Conservation (phyloP, 768 basidiomycete genomes). For the Coprinopsis marcescibilis region DNA sequence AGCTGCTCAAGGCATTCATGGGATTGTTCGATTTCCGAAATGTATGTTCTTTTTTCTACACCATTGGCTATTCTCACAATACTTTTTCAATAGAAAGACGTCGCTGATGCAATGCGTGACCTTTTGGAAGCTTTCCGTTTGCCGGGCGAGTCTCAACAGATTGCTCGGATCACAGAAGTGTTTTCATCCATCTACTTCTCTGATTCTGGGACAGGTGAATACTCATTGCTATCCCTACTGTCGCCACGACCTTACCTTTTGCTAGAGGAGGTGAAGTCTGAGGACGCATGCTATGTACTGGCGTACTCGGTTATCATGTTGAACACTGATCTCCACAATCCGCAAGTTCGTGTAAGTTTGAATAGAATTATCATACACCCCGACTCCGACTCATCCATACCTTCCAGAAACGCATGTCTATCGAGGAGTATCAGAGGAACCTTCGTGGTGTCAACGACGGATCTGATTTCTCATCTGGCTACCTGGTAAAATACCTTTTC, state of each 20-base stretch:
- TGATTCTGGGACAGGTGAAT: constrained; percentile 76
- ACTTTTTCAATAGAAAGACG: constrained; percentile 60
- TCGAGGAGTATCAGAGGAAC: constrained; percentile 92
- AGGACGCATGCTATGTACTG: constrained; percentile 92
- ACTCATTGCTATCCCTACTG: constrained; percentile 17
- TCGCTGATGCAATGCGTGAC: constrained; percentile 95
- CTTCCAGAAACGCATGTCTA: constrained; percentile 91
- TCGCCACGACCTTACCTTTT: constrained; percentile 3
- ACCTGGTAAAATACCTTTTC: constrained; percentile 50
- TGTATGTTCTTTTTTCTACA: constrained; percentile 37
- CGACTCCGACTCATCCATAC: constrained; percentile 6
- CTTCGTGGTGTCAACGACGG: constrained; percentile 89
- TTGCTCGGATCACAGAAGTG: constrained; percentile 87
- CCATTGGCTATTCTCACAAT: constrained; percentile 3
- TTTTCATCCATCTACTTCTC: constrained; percentile 93
- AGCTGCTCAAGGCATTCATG: constrained; percentile 83
- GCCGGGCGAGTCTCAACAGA: constrained; percentile 94
- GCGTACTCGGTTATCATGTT: constrained; percentile 97
- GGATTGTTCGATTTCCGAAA: constrained; percentile 83
- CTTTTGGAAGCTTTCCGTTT: constrained; percentile 89
- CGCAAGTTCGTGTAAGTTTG: constrained; percentile 73
- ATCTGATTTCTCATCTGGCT: constrained; percentile 77
- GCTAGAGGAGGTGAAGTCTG: constrained; percentile 81
- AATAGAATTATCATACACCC: constrained; percentile 1
- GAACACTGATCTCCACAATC: constrained; percentile 95